Evolutionary conservation across 148 eudicot species (phyloP), one percentile per base, ranked within the genome.

Genomic region (Salicornia ramosissima): DNA sequence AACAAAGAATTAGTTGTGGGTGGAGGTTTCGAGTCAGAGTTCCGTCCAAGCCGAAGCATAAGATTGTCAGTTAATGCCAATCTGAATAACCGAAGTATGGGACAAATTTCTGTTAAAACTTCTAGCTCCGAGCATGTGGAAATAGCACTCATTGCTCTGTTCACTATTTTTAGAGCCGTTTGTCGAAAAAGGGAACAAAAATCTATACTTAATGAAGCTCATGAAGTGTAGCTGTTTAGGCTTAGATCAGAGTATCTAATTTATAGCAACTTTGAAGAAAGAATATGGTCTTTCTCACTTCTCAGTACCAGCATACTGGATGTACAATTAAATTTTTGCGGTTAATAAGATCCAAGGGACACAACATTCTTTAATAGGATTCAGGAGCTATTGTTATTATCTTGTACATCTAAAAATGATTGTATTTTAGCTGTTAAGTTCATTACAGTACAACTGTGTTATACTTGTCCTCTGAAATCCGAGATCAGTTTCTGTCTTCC

Each of bases 61-160:
- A 81, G 72, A 78, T 33, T 91, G 76, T 89, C 88, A 0, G 62
- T 95, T 6, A 83, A 77, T 54, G 88, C 87, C 30, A 87, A 89
- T 75, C 33, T 91, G 64, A 91, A 95, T 72, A 91, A 73, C 77
- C 84, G 78, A 61, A 86, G 79, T 57, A 87, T 83, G 97, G 99
- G 99, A 15, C 80, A 89, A 78, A 49, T 95, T 72, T 70, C 79
- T 39, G 66, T 91, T 15, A 89, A 87, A 81, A 76, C 81, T 12
- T 78, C 65, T 75, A 95, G 94, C 80, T 87, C 96, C 0, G 96
- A 91, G 67, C 90, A 83, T 74, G 58, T 85, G 70, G 88, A 91
- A 77, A 83, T 95, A 30, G 90, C 91, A 63, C 74, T 84, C 19
- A 58, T 95, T 64, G 97, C 94, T 26, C 65, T 83, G 30, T 68